These are phyloP conservation scores for Macaranga tanarius DNA, from an alignment of 441 rosid genomes.

Conservation along the genomic window DNA sequence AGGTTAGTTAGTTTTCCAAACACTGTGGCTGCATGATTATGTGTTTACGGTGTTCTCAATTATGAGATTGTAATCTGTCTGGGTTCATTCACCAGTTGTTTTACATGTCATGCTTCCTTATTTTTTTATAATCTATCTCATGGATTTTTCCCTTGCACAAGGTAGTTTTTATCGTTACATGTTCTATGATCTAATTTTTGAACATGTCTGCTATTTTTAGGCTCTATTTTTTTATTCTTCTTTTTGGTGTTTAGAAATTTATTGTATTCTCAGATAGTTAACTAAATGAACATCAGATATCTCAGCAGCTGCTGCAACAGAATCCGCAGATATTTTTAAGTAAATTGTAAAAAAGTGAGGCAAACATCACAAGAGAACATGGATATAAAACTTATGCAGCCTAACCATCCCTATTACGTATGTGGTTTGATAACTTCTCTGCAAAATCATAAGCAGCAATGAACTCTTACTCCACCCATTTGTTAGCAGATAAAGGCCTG, in stretches of 20 bases:
- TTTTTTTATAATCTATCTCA: no score
- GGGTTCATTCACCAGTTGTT: no score
- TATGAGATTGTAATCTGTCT: neutral
- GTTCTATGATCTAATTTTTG: no score
- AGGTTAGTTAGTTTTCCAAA: constrained; percentile 51
- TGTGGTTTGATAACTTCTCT: constrained; percentile 53
- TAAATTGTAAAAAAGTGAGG: constrained; percentile 13
- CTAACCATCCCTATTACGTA: constrained; percentile 56
- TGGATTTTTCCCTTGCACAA: no score
- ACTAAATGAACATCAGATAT: constrained; percentile 93
- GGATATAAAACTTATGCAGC: constrained; percentile 22
- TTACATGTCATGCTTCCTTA: no score
- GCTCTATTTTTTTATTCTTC: no score
- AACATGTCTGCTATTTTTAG: no score
- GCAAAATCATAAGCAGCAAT: constrained; percentile 53
- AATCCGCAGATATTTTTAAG: constrained; percentile 19
- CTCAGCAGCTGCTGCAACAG: constrained; percentile 52
- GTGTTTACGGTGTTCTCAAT: constrained; percentile 2
- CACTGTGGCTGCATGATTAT: constrained; percentile 7
- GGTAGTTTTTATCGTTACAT: no score
- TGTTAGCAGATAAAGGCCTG: constrained; percentile 41
- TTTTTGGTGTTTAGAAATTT: no score
- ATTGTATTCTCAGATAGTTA: no score
- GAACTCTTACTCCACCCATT: constrained; percentile 66
- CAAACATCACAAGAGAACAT: constrained; percentile 10